Evolutionary conservation across 225 moss, liverwort and hornwort genomes (phyloP).

Genomic region (Bryum argenteum): DNA sequence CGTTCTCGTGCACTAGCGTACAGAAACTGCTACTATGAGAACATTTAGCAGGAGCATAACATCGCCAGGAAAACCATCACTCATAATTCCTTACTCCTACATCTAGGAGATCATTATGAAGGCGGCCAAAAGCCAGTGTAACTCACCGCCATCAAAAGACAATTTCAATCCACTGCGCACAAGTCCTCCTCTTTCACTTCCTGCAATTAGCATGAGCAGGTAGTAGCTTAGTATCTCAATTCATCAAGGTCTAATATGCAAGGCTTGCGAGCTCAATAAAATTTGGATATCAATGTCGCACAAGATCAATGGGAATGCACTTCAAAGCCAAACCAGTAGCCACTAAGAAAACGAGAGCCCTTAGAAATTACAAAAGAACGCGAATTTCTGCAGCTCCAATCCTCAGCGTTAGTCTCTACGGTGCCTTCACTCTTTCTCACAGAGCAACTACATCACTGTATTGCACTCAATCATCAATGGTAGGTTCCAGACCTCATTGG

Average conservation of each 20-base stretch:
- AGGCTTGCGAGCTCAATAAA: conserved; percentile 4
- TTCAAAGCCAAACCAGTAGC: conserved; percentile 8
- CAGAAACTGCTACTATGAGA: background rate
- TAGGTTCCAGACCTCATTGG: conserved; percentile 9
- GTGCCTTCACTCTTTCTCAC: background rate
- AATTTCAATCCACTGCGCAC: conserved; percentile 25
- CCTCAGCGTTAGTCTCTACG: conserved; percentile 11
- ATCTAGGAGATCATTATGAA: conserved; percentile 1
- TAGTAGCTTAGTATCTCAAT: conserved; percentile 13
- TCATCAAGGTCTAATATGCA: conserved; percentile 17
- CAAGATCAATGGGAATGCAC: conserved; percentile 10
- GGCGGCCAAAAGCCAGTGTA: conserved; percentile 9
- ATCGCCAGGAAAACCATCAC: background rate
- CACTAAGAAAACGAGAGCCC: conserved; percentile 5
- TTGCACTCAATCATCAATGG: conserved; percentile 3
- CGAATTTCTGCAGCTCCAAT: background rate
- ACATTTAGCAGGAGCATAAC: background rate
- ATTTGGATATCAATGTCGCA: background rate
- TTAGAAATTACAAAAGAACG: background rate
- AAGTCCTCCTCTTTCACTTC: conserved; percentile 20
- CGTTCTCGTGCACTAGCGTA: background rate
- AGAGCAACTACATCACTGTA: conserved; percentile 8
- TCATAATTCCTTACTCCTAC: background rate
- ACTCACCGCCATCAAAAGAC: conserved; percentile 49
- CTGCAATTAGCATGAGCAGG: conserved; percentile 31